Evolutionary conservation across 2,329 filamentous ascomycete species (phyloP).

Genomic region (Triangularia setosa): DNA sequence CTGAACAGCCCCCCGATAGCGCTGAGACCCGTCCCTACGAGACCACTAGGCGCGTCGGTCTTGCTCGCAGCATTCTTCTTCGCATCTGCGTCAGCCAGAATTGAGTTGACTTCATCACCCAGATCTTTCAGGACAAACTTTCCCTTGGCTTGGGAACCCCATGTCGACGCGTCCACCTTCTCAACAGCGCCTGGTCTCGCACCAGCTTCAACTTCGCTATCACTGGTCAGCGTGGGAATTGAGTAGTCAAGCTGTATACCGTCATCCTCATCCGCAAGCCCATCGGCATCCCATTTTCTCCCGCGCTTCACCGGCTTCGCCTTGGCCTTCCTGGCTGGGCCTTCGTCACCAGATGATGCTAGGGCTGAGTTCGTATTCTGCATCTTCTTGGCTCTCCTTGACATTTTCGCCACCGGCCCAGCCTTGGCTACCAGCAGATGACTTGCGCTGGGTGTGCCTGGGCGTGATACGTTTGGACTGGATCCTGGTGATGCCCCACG

Average conservation of each 20-base stretch:
- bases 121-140: conserved; percentile 93
- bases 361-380: conserved; percentile 63
- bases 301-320: conserved; percentile 70
- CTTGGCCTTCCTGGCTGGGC: conserved; percentile 55
- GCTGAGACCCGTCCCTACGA: conserved; percentile 75
- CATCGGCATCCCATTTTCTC: conserved; percentile 88
- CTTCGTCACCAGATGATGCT: conserved; percentile 81
- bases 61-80: conserved; percentile 47
- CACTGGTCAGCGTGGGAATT: conserved; percentile 49
- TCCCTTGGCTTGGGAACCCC: conserved; percentile 85
- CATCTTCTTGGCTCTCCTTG: conserved; percentile 70
- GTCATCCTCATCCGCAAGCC: conserved; percentile 78
- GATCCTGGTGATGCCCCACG: conserved; percentile 63
- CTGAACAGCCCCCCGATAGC: conserved; percentile 86
- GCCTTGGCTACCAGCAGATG: conserved; percentile 70
- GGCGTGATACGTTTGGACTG: conserved; percentile 74
- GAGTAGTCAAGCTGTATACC: conserved; percentile 86
- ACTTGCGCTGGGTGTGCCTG: conserved; percentile 64
- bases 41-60: conserved; percentile 50
- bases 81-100: conserved; percentile 75
- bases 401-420: conserved; percentile 73
- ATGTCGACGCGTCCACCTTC: conserved; percentile 71
- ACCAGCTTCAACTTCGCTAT: conserved; percentile 48
- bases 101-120: conserved; percentile 87
- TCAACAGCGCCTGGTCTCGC: conserved; percentile 61